These are phyloP conservation scores for Aspergillus homomorphus DNA, from an alignment of 495 filamentous ascomycete genomes.

Conservation along the genomic window DNA sequence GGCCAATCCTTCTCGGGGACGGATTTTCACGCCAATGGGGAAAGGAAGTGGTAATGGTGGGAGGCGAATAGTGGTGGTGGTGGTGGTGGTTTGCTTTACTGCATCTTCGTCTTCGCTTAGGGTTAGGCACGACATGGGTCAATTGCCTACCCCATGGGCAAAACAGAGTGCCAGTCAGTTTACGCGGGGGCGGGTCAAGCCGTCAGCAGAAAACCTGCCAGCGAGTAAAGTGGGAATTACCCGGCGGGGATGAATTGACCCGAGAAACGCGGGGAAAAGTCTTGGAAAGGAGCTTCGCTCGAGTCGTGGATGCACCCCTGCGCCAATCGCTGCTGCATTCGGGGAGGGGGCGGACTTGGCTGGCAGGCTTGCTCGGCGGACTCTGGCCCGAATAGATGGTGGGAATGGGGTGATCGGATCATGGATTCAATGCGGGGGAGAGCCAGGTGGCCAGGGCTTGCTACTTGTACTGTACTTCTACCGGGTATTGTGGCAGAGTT, in stretches of 20 bases:
- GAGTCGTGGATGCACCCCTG: too few relatives aligned
- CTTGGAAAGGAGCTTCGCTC: neutral
- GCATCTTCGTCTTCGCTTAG: neutral
- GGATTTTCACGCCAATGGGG: constrained; percentile 1
- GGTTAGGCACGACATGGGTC: neutral
- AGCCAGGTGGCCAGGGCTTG: too few relatives aligned
- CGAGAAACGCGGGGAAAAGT: neutral
- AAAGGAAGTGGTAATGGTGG: neutral
- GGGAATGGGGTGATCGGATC: neutral
- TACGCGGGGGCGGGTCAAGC: neutral
- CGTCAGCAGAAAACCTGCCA: too few relatives aligned
- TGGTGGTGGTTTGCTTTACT: too few relatives aligned
- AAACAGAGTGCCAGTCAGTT: too few relatives aligned
- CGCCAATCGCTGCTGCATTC: too few relatives aligned
- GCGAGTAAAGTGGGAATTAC: neutral
- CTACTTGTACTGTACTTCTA: too few relatives aligned
- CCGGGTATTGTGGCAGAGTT: too few relatives aligned
- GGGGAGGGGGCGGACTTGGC: too few relatives aligned
- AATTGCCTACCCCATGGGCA: neutral
- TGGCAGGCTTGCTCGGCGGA: too few relatives aligned
- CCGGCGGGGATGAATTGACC: neutral
- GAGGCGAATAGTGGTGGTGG: too few relatives aligned
- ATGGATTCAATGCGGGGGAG: neutral
- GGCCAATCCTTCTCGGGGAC: neutral
- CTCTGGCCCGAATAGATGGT: neutral